Evolutionary conservation across 2,329 filamentous ascomycete species (phyloP).

Genomic region (Plenodomus tracheiphilus): DNA sequence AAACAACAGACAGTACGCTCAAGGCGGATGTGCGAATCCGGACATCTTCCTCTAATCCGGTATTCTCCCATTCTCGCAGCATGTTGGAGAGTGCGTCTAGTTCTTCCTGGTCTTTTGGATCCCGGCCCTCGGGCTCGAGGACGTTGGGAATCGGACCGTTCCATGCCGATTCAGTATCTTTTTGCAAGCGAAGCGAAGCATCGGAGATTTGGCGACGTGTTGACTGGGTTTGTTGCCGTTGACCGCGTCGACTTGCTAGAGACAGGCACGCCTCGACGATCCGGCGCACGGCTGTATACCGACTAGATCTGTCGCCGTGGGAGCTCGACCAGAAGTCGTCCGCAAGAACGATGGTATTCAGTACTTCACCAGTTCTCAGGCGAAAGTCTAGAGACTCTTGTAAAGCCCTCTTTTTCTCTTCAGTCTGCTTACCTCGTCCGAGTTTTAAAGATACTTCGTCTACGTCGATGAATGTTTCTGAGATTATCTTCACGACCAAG

Average conservation of each 20-base stretch:
- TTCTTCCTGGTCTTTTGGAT: conserved; percentile 42
- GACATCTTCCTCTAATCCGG: conserved; percentile 67
- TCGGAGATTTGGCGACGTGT: conserved; percentile 59
- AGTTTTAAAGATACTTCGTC: conserved; percentile 49
- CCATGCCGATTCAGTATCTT: conserved; percentile 59
- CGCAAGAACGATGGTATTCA: conserved; percentile 28
- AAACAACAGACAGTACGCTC: conserved; percentile 62
- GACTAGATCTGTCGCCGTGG: not conserved
- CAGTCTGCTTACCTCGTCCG: conserved; percentile 12
- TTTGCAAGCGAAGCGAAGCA: conserved; percentile 53
- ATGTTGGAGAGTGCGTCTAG: conserved; percentile 60
- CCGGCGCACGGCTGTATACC: not conserved
- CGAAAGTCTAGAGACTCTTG: conserved; percentile 61
- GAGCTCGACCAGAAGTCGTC: conserved; percentile 21
- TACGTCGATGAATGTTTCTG: conserved; percentile 69
- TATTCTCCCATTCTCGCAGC: conserved; percentile 68
- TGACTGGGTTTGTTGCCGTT: conserved; percentile 62
- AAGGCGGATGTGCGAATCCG: conserved; percentile 71
- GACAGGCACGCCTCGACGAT: conserved; percentile 64
- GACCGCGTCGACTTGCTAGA: conserved; percentile 65
- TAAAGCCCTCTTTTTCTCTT: conserved; percentile 31
- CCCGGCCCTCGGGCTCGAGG: conserved; percentile 32
- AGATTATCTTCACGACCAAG: conserved; percentile 63
- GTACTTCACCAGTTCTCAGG: conserved; percentile 66
- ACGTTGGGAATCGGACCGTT: conserved; percentile 53